Conservation (phyloP, 306 rosid genomes). For the Fragaria nilgerrensis region DNA sequence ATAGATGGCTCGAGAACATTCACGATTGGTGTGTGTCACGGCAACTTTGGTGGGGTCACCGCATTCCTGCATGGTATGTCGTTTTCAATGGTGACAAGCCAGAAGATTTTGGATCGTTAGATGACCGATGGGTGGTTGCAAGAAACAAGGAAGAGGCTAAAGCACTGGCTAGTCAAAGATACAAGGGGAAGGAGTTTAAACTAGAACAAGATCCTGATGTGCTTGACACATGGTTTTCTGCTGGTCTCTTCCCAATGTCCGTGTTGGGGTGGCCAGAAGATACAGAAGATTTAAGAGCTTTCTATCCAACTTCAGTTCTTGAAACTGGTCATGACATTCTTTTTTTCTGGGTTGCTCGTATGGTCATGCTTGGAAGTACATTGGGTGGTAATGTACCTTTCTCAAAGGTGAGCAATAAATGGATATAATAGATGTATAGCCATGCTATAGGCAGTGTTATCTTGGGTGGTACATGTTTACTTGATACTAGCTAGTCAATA, state of each 20-base stretch:
- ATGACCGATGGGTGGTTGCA: conserved; percentile 85
- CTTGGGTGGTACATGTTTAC: neutral
- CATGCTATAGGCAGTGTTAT: neutral
- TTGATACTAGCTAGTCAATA: neutral
- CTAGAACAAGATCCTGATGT: conserved; percentile 86
- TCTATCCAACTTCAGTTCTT: conserved; percentile 92
- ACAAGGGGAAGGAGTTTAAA: conserved; percentile 61
- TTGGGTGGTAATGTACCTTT: conserved; percentile 91
- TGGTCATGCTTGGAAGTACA: conserved; percentile 88
- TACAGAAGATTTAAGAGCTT: conserved; percentile 75
- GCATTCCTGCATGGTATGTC: conserved; percentile 90
- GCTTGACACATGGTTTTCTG: conserved; percentile 97
- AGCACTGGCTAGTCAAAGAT: conserved; percentile 49
- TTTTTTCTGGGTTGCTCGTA: conserved; percentile 98
- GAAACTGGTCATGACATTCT: conserved; percentile 98
- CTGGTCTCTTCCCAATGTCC: conserved; percentile 88
- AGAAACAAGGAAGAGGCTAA: conserved; percentile 74
- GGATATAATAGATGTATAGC: neutral
- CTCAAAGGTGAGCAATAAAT: conserved; percentile 45
- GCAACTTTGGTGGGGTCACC: conserved; percentile 99
- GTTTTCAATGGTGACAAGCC: conserved; percentile 60
- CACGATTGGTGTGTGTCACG: conserved; percentile 97
- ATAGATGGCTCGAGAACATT: conserved; percentile 91
- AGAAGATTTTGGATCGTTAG: conserved; percentile 67
- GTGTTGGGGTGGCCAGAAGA: conserved; percentile 97